A percentile compares a stretch with the other conserved stretches of the same genome.
Conservation (phyloP, 345 rosid species). For the Stellera chamaejasme region DNA sequence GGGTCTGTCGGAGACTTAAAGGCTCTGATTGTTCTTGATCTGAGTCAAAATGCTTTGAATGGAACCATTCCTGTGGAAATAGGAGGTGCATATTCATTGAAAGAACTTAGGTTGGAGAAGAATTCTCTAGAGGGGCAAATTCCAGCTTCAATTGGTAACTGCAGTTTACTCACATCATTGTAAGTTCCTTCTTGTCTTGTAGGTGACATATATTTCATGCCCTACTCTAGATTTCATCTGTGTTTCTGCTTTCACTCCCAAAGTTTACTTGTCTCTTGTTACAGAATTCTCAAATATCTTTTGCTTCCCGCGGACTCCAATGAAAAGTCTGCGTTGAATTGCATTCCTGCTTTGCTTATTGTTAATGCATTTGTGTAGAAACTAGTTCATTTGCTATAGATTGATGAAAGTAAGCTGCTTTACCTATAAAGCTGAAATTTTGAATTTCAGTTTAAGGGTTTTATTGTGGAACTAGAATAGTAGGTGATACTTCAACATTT, state of each 20-base stretch:
- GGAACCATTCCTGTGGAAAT: slow-evolving; percentile 66
- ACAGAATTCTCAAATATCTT: too few species aligned
- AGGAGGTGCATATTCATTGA: slow-evolving; percentile 59
- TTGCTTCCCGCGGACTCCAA: too few species aligned
- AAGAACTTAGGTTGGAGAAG: slow-evolving; percentile 53
- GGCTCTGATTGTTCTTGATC: slow-evolving; percentile 54
- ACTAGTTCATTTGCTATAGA: too few species aligned
- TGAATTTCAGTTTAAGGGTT: background rate
- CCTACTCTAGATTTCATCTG: background rate
- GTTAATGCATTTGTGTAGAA: too few species aligned
- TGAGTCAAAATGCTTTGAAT: slow-evolving; percentile 58
- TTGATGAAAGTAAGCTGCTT: too few species aligned
- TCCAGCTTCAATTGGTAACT: slow-evolving; percentile 56
- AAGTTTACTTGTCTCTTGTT: too few species aligned
- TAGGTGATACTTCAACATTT: background rate
- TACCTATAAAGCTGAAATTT: too few species aligned
- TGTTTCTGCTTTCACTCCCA: too few species aligned
- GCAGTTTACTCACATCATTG: slow-evolving; percentile 52
- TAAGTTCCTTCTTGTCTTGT: slow-evolving; percentile 29
- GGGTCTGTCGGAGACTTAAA: slow-evolving; percentile 44
- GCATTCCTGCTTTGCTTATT: too few species aligned
- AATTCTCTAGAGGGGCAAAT: slow-evolving; percentile 54
- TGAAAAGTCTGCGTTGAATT: too few species aligned
- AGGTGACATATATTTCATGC: background rate
- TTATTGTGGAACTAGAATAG: too few species aligned